These are phyloP conservation scores for Exophiala bonariae DNA, from an alignment of 2,329 filamentous ascomycete genomes.

Conservation along the genomic window DNA sequence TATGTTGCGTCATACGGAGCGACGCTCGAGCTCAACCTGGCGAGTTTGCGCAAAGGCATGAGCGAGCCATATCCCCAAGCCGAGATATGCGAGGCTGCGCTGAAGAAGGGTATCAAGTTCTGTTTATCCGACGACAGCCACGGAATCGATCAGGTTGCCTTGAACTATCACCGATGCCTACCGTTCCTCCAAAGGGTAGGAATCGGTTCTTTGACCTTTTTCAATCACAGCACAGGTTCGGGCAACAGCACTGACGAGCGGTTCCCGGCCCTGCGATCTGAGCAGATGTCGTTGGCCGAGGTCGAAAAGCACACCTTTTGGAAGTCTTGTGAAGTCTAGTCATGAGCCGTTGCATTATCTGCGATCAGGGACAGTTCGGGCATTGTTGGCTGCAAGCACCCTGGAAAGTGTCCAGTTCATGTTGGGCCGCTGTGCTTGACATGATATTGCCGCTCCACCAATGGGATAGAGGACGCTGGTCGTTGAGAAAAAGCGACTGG, in stretches of 20 bases:
- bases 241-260: slow-evolving; percentile 2
- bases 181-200: slow-evolving; percentile 62
- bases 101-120: slow-evolving; percentile 73
- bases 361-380: too few relatives aligned
- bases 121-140: slow-evolving; percentile 96
- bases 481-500: too few relatives aligned
- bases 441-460: too few relatives aligned
- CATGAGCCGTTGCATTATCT: too few relatives aligned
- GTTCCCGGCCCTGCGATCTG: slow-evolving; percentile 10
- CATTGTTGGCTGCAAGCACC: too few relatives aligned
- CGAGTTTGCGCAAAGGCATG: slow-evolving; percentile 84
- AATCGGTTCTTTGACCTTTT: slow-evolving; percentile 40
- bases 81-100: slow-evolving; percentile 76
- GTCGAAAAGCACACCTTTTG: slow-evolving; percentile 14
- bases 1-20: slow-evolving; percentile 73
- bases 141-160: slow-evolving; percentile 80
- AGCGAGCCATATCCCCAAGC: slow-evolving; percentile 83
- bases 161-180: slow-evolving; percentile 73
- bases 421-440: too few relatives aligned
- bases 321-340: too few relatives aligned
- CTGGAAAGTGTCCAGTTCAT: too few relatives aligned
- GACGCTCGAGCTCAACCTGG: slow-evolving; percentile 85
- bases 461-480: too few relatives aligned
- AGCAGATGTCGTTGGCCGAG: slow-evolving; percentile 9
- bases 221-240: slow-evolving; percentile 25